Evolutionary conservation across 106 monocot genomes (phyloP).

Genomic region (Dactylorhiza incarnata): DNA sequence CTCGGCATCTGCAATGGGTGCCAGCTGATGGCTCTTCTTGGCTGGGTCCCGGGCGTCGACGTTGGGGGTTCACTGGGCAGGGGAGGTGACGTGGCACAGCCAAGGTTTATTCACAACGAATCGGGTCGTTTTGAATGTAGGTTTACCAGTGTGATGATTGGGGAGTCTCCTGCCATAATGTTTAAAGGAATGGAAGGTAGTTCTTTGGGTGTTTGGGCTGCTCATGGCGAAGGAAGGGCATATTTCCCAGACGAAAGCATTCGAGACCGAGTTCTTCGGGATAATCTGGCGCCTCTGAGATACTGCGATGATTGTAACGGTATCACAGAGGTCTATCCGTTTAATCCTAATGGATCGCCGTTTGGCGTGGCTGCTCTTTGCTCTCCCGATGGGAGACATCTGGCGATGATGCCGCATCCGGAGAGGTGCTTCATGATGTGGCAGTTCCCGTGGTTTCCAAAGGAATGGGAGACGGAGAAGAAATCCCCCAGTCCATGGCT

Average conservation of each 20-base stretch:
- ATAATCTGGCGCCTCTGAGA: constrained; percentile 65
- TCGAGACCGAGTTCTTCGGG: constrained; percentile 28
- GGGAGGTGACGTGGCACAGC: constrained; percentile 53
- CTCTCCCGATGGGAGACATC: constrained; percentile 88
- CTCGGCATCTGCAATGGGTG: constrained; percentile 96
- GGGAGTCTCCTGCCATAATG: constrained; percentile 76
- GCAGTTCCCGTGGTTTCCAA: constrained; percentile 97
- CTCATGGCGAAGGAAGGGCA: constrained; percentile 88
- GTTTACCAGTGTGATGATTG: constrained; percentile 68
- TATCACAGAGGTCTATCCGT: constrained; percentile 72
- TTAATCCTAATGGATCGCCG: constrained; percentile 95
- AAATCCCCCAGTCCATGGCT: constrained; percentile 89
- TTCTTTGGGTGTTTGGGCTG: constrained; percentile 85
- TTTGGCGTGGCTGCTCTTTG: constrained; percentile 82
- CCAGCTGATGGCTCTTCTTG: constrained; percentile 96
- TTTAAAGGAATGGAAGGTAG: constrained; percentile 94
- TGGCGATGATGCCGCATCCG: constrained; percentile 99
- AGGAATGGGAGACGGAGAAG: constrained; percentile 64
- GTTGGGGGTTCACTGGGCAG: constrained; percentile 26
- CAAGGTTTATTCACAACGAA: constrained; percentile 93
- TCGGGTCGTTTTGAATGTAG: constrained; percentile 89
- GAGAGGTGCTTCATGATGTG: constrained; percentile 99
- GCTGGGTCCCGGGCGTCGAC: constrained; percentile 74
- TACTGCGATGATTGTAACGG: constrained; percentile 78
- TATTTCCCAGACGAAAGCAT: constrained; percentile 64